Evolutionary conservation across 2,329 filamentous ascomycete genomes (phyloP), one percentile per base, ranked within the genome.

Genomic region (Cladophialophora bantiana): DNA sequence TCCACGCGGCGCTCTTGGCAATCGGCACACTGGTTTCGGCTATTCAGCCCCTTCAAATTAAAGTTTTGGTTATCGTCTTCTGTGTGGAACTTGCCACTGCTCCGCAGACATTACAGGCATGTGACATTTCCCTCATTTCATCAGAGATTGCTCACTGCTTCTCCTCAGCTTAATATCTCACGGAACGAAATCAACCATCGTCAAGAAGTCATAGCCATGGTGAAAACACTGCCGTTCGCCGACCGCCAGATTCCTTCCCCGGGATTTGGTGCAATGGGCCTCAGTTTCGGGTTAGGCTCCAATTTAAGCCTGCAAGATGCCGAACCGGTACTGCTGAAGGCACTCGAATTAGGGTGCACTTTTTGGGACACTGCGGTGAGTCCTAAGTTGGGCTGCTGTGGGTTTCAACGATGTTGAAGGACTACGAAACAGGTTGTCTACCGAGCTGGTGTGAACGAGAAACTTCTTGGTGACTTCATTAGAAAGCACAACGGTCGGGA

Each of bases 251-350:
- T 83, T 15, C 76, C 79, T 3, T 69, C 71, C 4, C 82, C 82
- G 1, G 82, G 82, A 59, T 84, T 84, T 64, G 83, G 83, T 20
- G 81, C 82, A 10, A 85, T 84, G 82, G 83, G 83, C 7, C 71
- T 84, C 12, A 83, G 76, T 67, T 80, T 78, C 64, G 80, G 77
- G 3, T 54, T 83, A 20, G 82, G 83, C 4, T 77, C 57, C 42
- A 80, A 82, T 64, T 69, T 84, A 3, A 79, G 68, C 35, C 70
- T 78, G 0, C 81, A 84, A 61, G 69, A 84, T 69, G 81, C 82
- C 4, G 83, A 84, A 67, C 82, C 82, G 12, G 81, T 84, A 0
- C 75, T 85, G 0, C 67, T 83, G 31, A 85, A 84, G 68, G 83
- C 83, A 0, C 77, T 84, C 62, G 80, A 83, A 59, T 69, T 82